Percentiles rank a stretch among this genome's conserved stretches.
These are phyloP conservation scores for Chlorella sp. DNA, from an alignment of 139 green algal species.

Conservation along the genomic window DNA sequence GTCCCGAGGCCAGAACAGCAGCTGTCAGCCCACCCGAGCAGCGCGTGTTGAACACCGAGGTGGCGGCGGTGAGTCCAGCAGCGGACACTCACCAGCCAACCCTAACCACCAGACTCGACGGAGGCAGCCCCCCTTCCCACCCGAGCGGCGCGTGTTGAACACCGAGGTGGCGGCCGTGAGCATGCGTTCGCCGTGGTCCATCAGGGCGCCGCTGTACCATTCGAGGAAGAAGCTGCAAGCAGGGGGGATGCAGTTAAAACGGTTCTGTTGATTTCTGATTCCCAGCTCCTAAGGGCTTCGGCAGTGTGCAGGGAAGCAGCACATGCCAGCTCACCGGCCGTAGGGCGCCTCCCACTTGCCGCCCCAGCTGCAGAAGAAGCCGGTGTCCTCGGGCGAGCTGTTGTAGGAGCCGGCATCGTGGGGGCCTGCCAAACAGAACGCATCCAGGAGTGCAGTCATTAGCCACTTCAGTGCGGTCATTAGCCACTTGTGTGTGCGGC, in stretches of 20 bases:
- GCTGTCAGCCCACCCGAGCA: conserved; percentile 9
- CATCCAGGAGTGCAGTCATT: background rate
- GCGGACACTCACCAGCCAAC: background rate
- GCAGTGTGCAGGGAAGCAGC: no score
- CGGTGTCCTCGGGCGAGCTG: conserved; percentile 57
- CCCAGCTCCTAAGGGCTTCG: no score
- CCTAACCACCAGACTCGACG: background rate
- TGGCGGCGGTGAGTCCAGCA: conserved; percentile 37
- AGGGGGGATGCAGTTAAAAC: no score
- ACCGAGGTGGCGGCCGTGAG: conserved; percentile 47
- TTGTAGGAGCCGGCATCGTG: conserved; percentile 67
- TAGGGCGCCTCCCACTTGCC: conserved; percentile 81
- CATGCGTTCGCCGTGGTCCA: conserved; percentile 65
- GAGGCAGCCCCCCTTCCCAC: background rate
- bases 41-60: conserved; percentile 49
- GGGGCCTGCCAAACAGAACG: conserved; percentile 34
- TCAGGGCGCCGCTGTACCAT: conserved; percentile 62
- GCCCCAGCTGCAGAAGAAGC: conserved; percentile 61
- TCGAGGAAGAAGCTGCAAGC: conserved; percentile 34
- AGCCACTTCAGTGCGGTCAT: no score
- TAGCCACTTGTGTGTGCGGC: no score
- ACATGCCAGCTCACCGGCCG: conserved; percentile 57
- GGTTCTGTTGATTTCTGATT: no score
- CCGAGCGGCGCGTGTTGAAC: conserved; percentile 39
- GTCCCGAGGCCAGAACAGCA: background rate